Conservation (phyloP, 805 yeast genomes). For the Osmozyma mogii region DNA sequence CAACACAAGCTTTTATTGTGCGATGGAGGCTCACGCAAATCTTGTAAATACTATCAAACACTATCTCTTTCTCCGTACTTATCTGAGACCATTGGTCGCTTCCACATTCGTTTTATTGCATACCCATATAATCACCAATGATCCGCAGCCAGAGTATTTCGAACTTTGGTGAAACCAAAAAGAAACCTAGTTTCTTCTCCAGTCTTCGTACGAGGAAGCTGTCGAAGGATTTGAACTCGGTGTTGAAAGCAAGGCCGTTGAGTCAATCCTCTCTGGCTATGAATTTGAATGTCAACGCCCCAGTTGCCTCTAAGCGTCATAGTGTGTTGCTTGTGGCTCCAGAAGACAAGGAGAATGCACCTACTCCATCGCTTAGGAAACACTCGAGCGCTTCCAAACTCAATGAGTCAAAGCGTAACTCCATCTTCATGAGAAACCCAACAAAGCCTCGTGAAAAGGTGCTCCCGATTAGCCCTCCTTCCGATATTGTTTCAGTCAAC, state of each 20-base stretch:
- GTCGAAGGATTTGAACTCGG: conserved; percentile 1
- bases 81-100: too few species aligned
- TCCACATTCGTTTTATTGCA: neutral
- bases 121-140: neutral
- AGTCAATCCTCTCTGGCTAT: conserved; percentile 1
- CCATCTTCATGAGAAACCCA: too few species aligned
- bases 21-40: too few species aligned
- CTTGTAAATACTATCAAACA: too few species aligned
- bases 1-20: too few species aligned
- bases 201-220: conserved; percentile 1
- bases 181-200: conserved; percentile 1
- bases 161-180: neutral
- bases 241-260: conserved; percentile 1
- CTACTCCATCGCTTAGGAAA: neutral
- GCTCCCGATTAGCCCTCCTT: too few species aligned
- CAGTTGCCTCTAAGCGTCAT: conserved; percentile 1
- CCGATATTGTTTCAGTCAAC: too few species aligned
- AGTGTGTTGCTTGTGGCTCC: conserved; percentile 1
- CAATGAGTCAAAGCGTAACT: too few species aligned
- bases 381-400: too few species aligned
- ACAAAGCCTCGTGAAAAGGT: too few species aligned
- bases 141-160: conserved; percentile 2
- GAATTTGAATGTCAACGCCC: neutral
- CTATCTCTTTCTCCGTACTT: too few species aligned
- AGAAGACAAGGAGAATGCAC: neutral